A percentile compares a stretch with the other conserved stretches of the same genome.
These are phyloP conservation scores for Solanum virginianum DNA, from an alignment of 257 asterid genomes.

Conservation along the genomic window DNA sequence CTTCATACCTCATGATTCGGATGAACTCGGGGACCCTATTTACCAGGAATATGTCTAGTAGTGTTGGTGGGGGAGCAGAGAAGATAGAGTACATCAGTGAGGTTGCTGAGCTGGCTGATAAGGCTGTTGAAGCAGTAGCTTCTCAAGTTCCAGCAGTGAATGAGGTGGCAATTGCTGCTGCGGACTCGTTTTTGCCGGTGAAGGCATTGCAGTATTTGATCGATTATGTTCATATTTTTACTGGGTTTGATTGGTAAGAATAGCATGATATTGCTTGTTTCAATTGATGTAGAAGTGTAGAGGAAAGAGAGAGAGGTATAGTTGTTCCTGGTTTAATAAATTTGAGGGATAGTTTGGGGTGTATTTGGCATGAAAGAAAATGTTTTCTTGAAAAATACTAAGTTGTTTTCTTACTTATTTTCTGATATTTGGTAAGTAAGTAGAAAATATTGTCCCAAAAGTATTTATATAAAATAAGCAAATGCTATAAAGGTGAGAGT, in stretches of 20 bases:
- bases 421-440: background rate
- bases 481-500: background rate
- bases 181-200: constrained; percentile 71
- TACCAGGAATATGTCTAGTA: constrained; percentile 41
- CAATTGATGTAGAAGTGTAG: background rate
- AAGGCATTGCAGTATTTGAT: constrained; percentile 71
- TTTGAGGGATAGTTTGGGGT: background rate
- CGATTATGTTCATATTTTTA: constrained; percentile 52
- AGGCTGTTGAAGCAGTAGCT: constrained; percentile 37
- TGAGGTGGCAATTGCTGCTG: constrained; percentile 80
- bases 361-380: background rate
- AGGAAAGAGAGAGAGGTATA: background rate
- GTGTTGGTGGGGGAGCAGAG: constrained; percentile 37
- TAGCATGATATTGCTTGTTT: background rate
- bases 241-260: constrained; percentile 61
- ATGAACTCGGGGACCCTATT: constrained; percentile 24
- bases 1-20: constrained; percentile 9
- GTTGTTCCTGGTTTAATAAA: background rate
- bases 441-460: background rate
- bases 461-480: background rate
- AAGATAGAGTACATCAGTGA: constrained; percentile 45
- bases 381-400: background rate
- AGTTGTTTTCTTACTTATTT: background rate
- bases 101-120: constrained; percentile 43
- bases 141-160: constrained; percentile 44